Base-by-base conservation (phyloP, 768 basidiomycete genomes). In the Leucosporidium scottii region DNA sequence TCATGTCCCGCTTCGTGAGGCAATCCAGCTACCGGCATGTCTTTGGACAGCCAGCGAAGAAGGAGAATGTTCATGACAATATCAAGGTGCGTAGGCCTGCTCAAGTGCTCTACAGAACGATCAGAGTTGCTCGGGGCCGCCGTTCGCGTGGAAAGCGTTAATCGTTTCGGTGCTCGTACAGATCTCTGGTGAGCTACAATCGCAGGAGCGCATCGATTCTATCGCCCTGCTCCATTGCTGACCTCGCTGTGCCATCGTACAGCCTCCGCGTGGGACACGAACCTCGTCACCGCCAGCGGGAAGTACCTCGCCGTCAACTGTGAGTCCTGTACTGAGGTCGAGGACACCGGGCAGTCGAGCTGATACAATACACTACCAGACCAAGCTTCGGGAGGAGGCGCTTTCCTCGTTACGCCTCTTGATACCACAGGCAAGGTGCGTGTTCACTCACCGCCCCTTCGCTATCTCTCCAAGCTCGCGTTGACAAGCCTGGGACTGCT, bases 231-330 rank as follows among this genome's bases (percentile, higher is more conserved):
- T 3, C 21, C 15, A 8, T n/a, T 21, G 51, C 23, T 53, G 51
- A 61, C 48, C 48, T 15, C 8, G 47, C 27, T 13, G 8, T 9
- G n/a, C 60, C n/a, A 6, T 25, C 17, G 4, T 3, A 50, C n/a
- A 50, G 65, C 66, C 0, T 58, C 50, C 5, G 67, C 94, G 13
- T 97, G 91, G 92, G 94, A 98, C 78, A 97, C 94, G 54, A 94
- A 97, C 78, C 80, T 97, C 69, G 82, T 96, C 71, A 83, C 89
- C 68, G 89, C 91, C 17, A 92, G 91, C 71, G 86, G 83, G 85
- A 83, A 85, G 80, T 98, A 93, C 79, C 81, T 98, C 76, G 89
- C 89, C 65, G 81, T 97, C 61, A 98, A 97, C 83, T 97, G 92
- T 91, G 90, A 91, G 62, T 51, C n/a, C n/a, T 20, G 20, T 15